A percentile compares a stretch with the other conserved stretches of the same genome.
Conservation (phyloP, 768 basidiomycete genomes). For the Amanita jacksonii region DNA sequence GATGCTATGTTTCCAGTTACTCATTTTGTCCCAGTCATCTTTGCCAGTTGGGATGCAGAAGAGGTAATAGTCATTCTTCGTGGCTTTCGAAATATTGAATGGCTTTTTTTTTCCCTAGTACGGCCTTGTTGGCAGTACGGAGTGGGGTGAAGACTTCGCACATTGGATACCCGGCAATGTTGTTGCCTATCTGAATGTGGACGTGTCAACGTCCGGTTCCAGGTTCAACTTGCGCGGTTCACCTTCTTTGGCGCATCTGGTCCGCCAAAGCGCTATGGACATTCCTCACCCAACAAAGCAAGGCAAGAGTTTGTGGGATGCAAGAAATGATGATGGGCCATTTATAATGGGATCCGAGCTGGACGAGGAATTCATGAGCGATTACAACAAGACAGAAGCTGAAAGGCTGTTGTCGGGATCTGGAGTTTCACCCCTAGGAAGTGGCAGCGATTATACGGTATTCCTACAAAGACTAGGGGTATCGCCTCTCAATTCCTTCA, state of each 20-base stretch:
- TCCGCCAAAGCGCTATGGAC: slow-evolving; percentile 57
- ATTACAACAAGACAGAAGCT: slow-evolving; percentile 28
- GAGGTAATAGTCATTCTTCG: slow-evolving; percentile 34
- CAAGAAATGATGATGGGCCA: slow-evolving; percentile 50
- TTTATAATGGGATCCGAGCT: slow-evolving; percentile 28
- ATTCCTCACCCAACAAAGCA: slow-evolving; percentile 63
- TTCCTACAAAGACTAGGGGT: slow-evolving; percentile 73
- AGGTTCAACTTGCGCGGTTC: slow-evolving; percentile 51
- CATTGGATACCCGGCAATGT: slow-evolving; percentile 73
- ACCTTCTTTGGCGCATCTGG: slow-evolving; percentile 74
- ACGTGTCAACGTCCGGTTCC: slow-evolving; percentile 56
- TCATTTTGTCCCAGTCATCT: slow-evolving; percentile 30
- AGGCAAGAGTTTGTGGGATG: slow-evolving; percentile 72
- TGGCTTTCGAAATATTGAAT: slow-evolving; percentile 1
- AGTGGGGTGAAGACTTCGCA: slow-evolving; percentile 90
- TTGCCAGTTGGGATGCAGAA: slow-evolving; percentile 73
- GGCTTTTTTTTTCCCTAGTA: slow-evolving; percentile 24
- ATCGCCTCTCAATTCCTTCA: slow-evolving; percentile 10
- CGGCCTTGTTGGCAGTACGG: slow-evolving; percentile 78
- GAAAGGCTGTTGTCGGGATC: slow-evolving; percentile 23
- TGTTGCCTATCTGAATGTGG: slow-evolving; percentile 83
- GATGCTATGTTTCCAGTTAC: not conserved
- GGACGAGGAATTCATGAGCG: slow-evolving; percentile 32
- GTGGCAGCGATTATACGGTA: slow-evolving; percentile 86
- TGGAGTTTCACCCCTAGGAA: slow-evolving; percentile 58